These are phyloP conservation scores for Arthrinium phaeospermum DNA, from an alignment of 2,329 filamentous ascomycete genomes.

Conservation along the genomic window DNA sequence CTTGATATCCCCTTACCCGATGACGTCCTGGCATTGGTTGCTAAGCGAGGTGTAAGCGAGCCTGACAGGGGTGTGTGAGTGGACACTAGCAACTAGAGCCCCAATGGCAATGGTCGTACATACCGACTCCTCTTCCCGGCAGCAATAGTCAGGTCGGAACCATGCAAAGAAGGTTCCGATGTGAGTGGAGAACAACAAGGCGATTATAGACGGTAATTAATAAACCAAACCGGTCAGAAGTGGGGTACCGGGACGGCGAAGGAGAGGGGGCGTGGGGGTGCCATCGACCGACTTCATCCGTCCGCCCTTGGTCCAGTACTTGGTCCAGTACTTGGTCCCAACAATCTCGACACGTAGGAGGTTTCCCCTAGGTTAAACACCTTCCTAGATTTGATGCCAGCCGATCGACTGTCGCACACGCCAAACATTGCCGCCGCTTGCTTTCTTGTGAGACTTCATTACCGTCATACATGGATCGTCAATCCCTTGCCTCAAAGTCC, in stretches of 20 bases:
- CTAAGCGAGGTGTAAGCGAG: constrained; percentile 6
- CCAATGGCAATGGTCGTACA: neutral
- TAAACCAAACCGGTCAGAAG: constrained; percentile 7
- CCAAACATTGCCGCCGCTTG: neutral
- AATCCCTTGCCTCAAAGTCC: neutral
- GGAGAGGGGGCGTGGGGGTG: constrained; percentile 7
- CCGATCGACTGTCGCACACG: neutral
- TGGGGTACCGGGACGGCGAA: constrained; percentile 15
- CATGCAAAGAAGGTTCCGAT: constrained; percentile 8
- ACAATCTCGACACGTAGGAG: neutral
- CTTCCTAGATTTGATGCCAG: neutral
- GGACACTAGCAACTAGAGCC: neutral
- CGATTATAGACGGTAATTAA: constrained; percentile 12
- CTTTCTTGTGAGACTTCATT: too few species aligned
- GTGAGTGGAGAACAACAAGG: neutral
- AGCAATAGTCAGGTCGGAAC: constrained; percentile 4
- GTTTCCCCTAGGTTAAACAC: too few species aligned
- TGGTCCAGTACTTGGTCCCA: too few species aligned
- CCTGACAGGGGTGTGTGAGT: neutral
- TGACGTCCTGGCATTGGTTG: neutral
- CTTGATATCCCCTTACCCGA: neutral
- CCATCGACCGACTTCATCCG: constrained; percentile 6
- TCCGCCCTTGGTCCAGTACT: too few species aligned
- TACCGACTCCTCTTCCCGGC: constrained; percentile 11
- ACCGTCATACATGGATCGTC: neutral